phyloP scores from a whole-genome alignment of 2,329 filamentous ascomycete species.

The Curvularia verruculosa region DNA sequence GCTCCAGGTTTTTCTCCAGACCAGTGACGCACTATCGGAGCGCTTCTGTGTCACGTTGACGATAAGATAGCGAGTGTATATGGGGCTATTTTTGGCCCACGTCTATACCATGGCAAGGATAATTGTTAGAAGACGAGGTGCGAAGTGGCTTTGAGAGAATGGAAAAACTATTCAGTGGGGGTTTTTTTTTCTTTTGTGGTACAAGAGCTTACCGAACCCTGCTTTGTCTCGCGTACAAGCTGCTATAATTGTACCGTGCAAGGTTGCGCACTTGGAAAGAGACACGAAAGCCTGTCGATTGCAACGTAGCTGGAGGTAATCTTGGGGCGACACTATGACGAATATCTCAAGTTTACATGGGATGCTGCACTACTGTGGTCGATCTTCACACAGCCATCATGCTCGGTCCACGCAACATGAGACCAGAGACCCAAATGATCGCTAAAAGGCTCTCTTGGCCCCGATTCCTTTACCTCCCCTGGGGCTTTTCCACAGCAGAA shows the following conservation, averaged over 20 bases:
- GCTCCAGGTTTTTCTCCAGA: neutral
- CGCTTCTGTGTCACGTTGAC: neutral
- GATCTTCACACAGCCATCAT: neutral
- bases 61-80: neutral
- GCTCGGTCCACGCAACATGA: neutral
- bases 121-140: too few relatives aligned
- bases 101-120: neutral
- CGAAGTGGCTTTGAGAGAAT: too few relatives aligned
- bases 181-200: too few relatives aligned
- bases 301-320: neutral
- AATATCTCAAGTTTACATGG: neutral
- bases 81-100: neutral
- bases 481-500: neutral
- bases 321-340: neutral
- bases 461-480: neutral
- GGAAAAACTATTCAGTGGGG: too few relatives aligned
- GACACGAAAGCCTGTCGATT: neutral
- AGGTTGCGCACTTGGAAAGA: neutral
- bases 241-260: neutral
- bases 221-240: too few relatives aligned
- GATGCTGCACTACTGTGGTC: too few relatives aligned
- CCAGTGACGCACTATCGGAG: neutral
- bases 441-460: conserved; percentile 1
- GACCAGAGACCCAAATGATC: conserved; percentile 14
- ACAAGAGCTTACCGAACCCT: too few relatives aligned